Conservation (phyloP, 2,329 filamentous ascomycete genomes). For the Fonsecaea nubica region DNA sequence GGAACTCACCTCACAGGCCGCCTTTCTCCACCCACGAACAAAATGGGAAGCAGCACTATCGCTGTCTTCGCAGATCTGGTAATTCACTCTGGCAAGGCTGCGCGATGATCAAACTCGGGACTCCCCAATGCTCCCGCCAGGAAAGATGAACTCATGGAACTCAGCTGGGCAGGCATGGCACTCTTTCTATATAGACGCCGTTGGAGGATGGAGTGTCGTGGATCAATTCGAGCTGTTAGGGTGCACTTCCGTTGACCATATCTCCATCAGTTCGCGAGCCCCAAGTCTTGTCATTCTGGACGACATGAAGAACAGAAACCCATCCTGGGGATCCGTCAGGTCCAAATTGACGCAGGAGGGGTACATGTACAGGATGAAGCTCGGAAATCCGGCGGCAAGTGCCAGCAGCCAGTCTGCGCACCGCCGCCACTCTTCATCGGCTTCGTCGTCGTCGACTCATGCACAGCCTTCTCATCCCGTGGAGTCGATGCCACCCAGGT, state of each 20-base stretch:
- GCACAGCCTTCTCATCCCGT: background rate
- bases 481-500: background rate
- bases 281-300: too few species aligned
- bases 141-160: constrained; percentile 1
- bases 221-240: background rate
- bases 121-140: background rate
- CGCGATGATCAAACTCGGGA: constrained; percentile 5
- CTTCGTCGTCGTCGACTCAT: constrained; percentile 6
- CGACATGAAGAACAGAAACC: constrained; percentile 13
- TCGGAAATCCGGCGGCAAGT: constrained; percentile 11
- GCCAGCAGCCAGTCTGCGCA: constrained; percentile 1
- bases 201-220: background rate
- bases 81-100: background rate
- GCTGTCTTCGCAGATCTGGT: constrained; percentile 5
- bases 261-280: background rate
- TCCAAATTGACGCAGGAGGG: constrained; percentile 20
- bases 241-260: background rate
- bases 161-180: background rate
- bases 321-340: constrained; percentile 17
- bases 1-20: constrained; percentile 3
- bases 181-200: constrained; percentile 5
- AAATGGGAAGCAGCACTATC: constrained; percentile 7
- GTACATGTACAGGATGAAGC: constrained; percentile 22
- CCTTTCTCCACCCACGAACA: background rate
- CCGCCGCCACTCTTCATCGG: constrained; percentile 10